These are phyloP conservation scores for Termitomyces sp. DNA, from an alignment of 768 basidiomycete genomes.

Conservation along the genomic window DNA sequence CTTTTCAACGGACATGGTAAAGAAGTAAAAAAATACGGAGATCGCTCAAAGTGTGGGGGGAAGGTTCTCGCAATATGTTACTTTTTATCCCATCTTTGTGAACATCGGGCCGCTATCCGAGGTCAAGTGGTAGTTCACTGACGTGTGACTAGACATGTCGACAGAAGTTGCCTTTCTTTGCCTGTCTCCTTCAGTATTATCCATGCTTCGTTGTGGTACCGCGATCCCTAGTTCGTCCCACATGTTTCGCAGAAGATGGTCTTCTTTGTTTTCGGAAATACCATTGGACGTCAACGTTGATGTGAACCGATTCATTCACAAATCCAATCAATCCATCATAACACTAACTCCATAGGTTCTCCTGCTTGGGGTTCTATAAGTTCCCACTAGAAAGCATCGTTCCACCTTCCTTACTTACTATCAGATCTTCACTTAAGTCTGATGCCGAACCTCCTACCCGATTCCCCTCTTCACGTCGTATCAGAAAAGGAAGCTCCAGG, in stretches of 20 bases:
- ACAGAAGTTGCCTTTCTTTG: too few species aligned
- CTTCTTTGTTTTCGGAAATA: neutral
- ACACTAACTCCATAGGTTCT: neutral
- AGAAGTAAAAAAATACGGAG: neutral
- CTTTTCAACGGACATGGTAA: constrained; percentile 43
- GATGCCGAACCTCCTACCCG: neutral
- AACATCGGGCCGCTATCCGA: neutral
- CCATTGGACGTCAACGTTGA: neutral
- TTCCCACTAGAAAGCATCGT: neutral
- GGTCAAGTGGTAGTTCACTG: neutral
- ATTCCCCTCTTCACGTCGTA: constrained; percentile 18
- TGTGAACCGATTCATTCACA: neutral
- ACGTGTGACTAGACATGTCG: too few species aligned
- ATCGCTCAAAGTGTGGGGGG: neutral
- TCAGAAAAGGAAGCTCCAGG: constrained; percentile 13
- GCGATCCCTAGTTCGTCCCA: neutral
- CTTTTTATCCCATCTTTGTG: neutral
- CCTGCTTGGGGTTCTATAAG: neutral
- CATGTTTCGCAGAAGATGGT: neutral
- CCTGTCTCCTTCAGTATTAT: too few species aligned
- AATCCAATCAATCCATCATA: neutral
- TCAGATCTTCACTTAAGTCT: neutral
- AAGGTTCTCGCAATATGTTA: neutral
- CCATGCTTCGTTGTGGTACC: neutral
- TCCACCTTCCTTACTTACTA: neutral